These are phyloP conservation scores for Sedum album DNA, from an alignment of 164 flowering plant species.

Conservation along the genomic window DNA sequence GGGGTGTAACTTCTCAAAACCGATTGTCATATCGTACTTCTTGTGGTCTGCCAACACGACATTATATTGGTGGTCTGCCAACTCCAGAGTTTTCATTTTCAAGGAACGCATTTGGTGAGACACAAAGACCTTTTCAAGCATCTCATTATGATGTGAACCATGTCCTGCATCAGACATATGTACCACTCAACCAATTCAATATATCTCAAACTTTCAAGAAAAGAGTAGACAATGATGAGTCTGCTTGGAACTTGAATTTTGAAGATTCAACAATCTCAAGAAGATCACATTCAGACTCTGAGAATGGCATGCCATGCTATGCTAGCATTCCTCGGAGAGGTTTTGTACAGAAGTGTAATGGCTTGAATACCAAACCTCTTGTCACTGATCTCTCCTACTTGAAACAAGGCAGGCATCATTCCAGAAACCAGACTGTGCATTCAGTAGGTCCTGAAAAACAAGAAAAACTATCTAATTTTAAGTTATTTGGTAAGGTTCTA, in stretches of 20 bases:
- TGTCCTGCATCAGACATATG: background rate
- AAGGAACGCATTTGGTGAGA: background rate
- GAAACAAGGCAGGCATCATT: conserved; percentile 15
- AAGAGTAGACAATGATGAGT: conserved; percentile 29
- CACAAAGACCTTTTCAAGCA: background rate
- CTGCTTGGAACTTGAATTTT: conserved; percentile 14
- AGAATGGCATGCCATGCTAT: conserved; percentile 12
- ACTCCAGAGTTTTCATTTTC: background rate
- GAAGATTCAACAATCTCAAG: conserved; percentile 18
- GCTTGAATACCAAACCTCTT: conserved; percentile 18
- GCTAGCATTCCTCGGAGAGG: conserved; percentile 17
- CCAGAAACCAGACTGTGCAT: conserved; percentile 24
- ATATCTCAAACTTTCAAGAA: background rate
- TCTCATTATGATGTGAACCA: background rate
- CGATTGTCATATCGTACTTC: background rate
- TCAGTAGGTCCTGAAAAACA: conserved; percentile 42
- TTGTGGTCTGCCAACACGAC: background rate
- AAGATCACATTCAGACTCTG: conserved; percentile 7
- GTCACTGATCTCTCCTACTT: conserved; percentile 24
- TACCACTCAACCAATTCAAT: background rate
- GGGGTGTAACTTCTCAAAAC: background rate
- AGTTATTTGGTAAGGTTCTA: conserved; percentile 75
- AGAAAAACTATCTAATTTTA: conserved; percentile 52
- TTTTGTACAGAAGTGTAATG: conserved; percentile 34
- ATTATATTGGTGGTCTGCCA: background rate